phyloP scores from a whole-genome alignment of 2,329 filamentous ascomycete species.

The Ophiostoma quercus region DNA sequence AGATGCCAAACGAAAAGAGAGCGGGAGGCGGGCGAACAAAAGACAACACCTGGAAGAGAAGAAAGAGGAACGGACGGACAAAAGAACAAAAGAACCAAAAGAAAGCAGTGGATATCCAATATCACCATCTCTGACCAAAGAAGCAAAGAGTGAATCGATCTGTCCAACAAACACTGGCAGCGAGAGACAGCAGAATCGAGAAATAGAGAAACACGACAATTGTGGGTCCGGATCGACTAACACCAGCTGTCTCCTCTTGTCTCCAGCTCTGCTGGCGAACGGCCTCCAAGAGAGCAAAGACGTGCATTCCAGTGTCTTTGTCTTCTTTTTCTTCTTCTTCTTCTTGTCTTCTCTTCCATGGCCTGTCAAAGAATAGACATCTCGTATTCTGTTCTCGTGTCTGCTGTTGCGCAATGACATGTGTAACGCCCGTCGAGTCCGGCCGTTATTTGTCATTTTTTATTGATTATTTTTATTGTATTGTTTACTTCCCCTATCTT shows the following conservation, averaged over 20 bases:
- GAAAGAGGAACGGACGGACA: not conserved
- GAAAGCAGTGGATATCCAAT: conserved; percentile 9
- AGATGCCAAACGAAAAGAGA: not conserved
- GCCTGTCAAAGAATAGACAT: too few species aligned
- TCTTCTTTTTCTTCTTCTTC: not conserved
- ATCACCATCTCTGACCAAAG: conserved; percentile 3
- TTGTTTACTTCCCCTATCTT: conserved; percentile 13
- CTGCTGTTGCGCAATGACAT: not conserved
- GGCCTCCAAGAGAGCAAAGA: not conserved
- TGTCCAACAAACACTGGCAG: not conserved
- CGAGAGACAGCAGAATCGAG: too few species aligned
- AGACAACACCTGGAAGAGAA: not conserved
- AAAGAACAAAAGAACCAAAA: not conserved
- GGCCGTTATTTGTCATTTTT: too few species aligned
- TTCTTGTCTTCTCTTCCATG: not conserved
- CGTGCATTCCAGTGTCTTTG: conserved; percentile 5
- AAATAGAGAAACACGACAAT: not conserved
- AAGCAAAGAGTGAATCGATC: conserved; percentile 7
- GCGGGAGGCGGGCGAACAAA: not conserved
- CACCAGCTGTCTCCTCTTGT: not conserved
- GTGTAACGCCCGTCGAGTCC: not conserved
- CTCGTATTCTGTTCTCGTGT: not conserved
- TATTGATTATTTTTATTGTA: not conserved
- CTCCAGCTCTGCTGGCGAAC: not conserved
- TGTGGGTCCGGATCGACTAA: conserved; percentile 7